Conservation (phyloP, 208 protist species). For the Porcisia deanei region DNA sequence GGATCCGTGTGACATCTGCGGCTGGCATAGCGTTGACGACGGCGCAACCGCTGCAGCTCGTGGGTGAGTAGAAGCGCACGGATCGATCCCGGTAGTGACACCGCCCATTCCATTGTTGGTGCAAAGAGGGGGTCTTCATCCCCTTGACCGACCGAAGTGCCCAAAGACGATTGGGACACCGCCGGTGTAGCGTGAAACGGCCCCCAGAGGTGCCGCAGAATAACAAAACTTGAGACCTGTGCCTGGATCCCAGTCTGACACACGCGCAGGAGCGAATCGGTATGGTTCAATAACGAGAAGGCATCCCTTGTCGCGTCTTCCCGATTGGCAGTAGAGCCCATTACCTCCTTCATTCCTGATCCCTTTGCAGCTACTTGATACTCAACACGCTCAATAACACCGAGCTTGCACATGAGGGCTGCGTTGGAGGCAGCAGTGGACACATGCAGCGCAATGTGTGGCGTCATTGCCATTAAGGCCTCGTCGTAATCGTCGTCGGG, state of each 20-base stretch:
- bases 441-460: constrained; percentile 13
- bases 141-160: neutral
- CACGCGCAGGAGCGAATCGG: constrained; percentile 10
- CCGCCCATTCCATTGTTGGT: constrained; percentile 23
- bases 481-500: constrained; percentile 1
- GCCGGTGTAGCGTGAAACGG: neutral
- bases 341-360: neutral
- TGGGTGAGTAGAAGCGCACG: constrained; percentile 16
- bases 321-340: neutral
- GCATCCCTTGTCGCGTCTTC: neutral
- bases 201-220: constrained; percentile 22
- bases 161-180: neutral
- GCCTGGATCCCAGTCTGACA: constrained; percentile 23
- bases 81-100: constrained; percentile 15
- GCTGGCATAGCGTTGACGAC: neutral
- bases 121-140: neutral
- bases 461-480: constrained; percentile 6
- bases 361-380: neutral
- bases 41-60: constrained; percentile 15
- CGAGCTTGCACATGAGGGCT: constrained; percentile 23
- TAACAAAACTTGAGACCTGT: constrained; percentile 23
- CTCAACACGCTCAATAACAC: constrained; percentile 21
- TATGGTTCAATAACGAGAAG: neutral
- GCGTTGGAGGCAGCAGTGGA: constrained; percentile 18
- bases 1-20: neutral